Conservation (phyloP, 805 yeast genomes). For the Wickerhamiella hasegawae region DNA sequence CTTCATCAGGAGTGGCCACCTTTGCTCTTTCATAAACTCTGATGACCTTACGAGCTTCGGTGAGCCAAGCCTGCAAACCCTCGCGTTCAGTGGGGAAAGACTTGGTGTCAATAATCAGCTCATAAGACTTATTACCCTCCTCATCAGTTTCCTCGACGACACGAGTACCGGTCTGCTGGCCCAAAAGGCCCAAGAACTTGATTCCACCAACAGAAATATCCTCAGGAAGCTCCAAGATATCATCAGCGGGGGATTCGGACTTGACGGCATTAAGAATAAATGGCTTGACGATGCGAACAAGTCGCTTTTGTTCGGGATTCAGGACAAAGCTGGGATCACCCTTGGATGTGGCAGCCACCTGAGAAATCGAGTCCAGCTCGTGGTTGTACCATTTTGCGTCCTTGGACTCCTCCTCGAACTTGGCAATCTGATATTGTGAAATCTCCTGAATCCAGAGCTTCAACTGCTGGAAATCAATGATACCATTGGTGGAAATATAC, state of each 20-base stretch:
- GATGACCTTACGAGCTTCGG: constrained; percentile 16
- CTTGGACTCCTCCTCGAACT: constrained; percentile 64
- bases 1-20: constrained; percentile 18
- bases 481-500: constrained; percentile 70
- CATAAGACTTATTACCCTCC: constrained; percentile 1
- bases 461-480: constrained; percentile 58
- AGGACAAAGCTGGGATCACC: constrained; percentile 44
- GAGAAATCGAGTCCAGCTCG: constrained; percentile 37
- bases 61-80: constrained; percentile 23
- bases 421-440: constrained; percentile 66
- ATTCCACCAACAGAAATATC: constrained; percentile 12
- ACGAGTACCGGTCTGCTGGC: constrained; percentile 15
- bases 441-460: constrained; percentile 61
- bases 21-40: constrained; percentile 24
- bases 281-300: constrained; percentile 34
- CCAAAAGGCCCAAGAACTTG: constrained; percentile 15
- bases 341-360: constrained; percentile 30
- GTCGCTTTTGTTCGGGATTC: constrained; percentile 43
- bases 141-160: constrained; percentile 11
- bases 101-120: constrained; percentile 36
- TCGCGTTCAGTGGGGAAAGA: constrained; percentile 51
- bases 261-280: constrained; percentile 27
- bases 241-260: constrained; percentile 8
- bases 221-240: constrained; percentile 10
- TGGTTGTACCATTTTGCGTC: constrained; percentile 88